Percentiles rank a stretch among this genome's conserved stretches.
Conservation (phyloP, 1,284 basidiomycete species). For the Xanthoconium separans region DNA sequence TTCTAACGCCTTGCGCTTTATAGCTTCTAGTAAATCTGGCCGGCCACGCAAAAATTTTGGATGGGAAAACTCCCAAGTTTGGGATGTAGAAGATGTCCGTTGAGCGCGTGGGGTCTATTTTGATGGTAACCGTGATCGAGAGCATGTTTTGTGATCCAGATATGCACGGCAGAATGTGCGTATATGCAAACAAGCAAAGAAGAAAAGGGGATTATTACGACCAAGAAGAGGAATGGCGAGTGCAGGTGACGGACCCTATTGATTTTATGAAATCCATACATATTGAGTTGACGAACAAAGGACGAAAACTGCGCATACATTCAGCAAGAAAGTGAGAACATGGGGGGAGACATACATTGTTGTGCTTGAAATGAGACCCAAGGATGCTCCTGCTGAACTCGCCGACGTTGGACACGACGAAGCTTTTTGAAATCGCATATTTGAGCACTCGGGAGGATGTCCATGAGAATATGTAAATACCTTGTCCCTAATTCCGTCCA, state of each 20-base stretch:
- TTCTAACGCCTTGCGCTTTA: slow-evolving; percentile 81
- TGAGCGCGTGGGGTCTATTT: slow-evolving; percentile 79
- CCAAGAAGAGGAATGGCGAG: slow-evolving; percentile 2
- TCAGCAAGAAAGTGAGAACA: slow-evolving; percentile 4
- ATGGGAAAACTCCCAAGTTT: slow-evolving; percentile 89
- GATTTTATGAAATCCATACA: slow-evolving; percentile 88
- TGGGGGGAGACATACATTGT: slow-evolving; percentile 56
- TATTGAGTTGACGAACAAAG: slow-evolving; percentile 88
- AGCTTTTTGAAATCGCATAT: slow-evolving; percentile 38
- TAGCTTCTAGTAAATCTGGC: slow-evolving; percentile 82
- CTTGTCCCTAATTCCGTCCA: slow-evolving; percentile 79
- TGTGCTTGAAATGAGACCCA: slow-evolving; percentile 81
- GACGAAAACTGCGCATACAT: slow-evolving; percentile 68
- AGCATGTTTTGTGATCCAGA: background rate
- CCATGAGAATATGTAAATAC: slow-evolving; percentile 24
- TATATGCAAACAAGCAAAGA: background rate
- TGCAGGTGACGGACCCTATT: slow-evolving; percentile 55
- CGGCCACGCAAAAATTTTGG: slow-evolving; percentile 81
- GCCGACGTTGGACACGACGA: slow-evolving; percentile 79
- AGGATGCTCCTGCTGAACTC: slow-evolving; percentile 81
- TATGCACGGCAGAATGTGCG: slow-evolving; percentile 3
- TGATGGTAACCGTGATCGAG: background rate
- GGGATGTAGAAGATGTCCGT: slow-evolving; percentile 73
- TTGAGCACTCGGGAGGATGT: background rate
- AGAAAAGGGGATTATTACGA: slow-evolving; percentile 10